A percentile compares a stretch with the other conserved stretches of the same genome.
phyloP scores from a whole-genome alignment of 768 basidiomycete genomes.

The Cytidiella melzeri region DNA sequence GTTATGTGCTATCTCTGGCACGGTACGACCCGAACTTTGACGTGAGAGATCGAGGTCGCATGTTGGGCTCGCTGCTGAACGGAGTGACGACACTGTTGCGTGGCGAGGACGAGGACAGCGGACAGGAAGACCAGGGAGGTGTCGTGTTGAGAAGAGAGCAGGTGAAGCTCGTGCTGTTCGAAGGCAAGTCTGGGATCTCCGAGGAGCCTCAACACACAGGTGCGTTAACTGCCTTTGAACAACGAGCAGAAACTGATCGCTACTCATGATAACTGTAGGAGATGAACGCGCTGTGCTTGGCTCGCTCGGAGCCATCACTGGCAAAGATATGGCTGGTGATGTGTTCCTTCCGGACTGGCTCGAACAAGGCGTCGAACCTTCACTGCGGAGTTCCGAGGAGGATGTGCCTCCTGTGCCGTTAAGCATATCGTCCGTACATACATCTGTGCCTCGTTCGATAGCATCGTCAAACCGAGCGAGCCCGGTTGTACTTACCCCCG shows the following conservation, averaged over 20 bases:
- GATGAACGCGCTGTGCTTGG: conserved; percentile 48
- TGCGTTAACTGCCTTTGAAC: too few relatives aligned
- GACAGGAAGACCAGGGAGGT: conserved; percentile 48
- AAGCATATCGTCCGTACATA: conserved; percentile 34
- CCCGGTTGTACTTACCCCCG: conserved; percentile 56
- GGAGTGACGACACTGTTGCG: conserved; percentile 35
- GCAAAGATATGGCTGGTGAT: conserved; percentile 47
- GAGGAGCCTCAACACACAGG: conserved; percentile 2
- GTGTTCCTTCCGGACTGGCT: conserved; percentile 77
- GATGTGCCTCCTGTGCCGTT: conserved; percentile 33
- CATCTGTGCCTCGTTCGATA: conserved; percentile 27
- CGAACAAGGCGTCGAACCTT: conserved; percentile 76
- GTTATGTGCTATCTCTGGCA: conserved; percentile 78
- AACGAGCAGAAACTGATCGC: too few relatives aligned
- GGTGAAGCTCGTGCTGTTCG: conserved; percentile 70
- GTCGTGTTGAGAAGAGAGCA: conserved; percentile 82
- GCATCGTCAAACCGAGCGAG: conserved; percentile 28
- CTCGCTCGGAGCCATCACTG: conserved; percentile 57
- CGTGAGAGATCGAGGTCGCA: conserved; percentile 83
- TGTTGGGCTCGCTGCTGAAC: conserved; percentile 63
- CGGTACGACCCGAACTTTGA: conserved; percentile 87
- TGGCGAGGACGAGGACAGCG: conserved; percentile 20
- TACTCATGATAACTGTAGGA: conserved; percentile 19
- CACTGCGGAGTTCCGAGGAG: conserved; percentile 63
- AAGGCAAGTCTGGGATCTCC: conserved; percentile 51